Evolutionary conservation across 129 eudicot genomes (phyloP).

Genomic region (Erigeron canadensis): DNA sequence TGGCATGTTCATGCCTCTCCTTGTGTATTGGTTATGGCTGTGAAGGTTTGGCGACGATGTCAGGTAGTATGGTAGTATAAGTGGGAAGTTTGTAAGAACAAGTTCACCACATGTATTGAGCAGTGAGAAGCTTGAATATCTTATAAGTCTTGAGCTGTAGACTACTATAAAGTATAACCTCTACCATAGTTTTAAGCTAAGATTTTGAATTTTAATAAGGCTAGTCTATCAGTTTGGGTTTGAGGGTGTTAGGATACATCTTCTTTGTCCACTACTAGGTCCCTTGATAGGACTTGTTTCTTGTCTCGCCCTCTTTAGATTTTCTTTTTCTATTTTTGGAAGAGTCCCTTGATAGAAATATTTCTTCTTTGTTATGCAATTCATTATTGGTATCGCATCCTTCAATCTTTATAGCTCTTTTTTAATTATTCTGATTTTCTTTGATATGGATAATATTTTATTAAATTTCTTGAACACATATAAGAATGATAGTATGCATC

Average conservation of each 20-base stretch:
- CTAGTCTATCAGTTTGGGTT: neutral
- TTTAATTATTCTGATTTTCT: neutral
- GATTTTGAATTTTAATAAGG: neutral
- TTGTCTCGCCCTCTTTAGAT: no score
- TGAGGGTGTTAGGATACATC: neutral
- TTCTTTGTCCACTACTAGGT: neutral
- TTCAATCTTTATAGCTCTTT: neutral
- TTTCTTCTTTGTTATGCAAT: neutral
- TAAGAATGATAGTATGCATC: neutral
- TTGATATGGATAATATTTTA: neutral
- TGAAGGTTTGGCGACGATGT: no score
- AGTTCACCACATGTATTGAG: no score
- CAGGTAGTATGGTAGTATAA: no score
- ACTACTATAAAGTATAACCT: neutral
- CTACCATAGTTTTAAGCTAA: neutral
- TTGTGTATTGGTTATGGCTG: no score
- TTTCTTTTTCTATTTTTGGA: no score
- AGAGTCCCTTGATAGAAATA: neutral
- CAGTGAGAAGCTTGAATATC: no score
- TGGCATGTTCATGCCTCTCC: no score
- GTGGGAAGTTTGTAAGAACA: no score
- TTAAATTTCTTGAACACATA: neutral
- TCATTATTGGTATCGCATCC: neutral
- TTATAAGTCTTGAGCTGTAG: neutral
- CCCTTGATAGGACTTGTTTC: neutral